Base-by-base conservation (phyloP, 2,329 filamentous ascomycete genomes). In the Nothophoma quercina region DNA sequence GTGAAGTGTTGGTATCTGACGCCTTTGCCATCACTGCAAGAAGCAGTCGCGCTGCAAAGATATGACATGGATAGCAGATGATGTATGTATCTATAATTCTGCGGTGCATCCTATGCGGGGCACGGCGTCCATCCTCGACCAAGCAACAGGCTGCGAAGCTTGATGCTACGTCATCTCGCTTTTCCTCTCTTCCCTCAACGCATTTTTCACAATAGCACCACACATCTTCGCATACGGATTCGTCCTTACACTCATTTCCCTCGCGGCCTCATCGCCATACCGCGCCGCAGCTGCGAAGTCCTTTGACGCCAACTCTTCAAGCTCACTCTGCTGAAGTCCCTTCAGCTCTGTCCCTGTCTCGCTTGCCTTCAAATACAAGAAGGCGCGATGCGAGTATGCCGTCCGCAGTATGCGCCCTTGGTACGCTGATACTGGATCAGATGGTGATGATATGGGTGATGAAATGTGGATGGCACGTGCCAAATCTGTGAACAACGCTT, bases 301-400 rank as follows among this genome's bases (percentile, higher is more conserved):
- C 25, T 72, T 72, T 58, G 81, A 84, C 3, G 82, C 83, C 63
- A 81, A 73, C 61, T 85, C 83, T 61, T 86, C 83, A 8, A 85
- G 56, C 34, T 75, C 67, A 28, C 76, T 72, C 10, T 72, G 67
- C 0, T 59, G 65, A 40, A 78, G 42, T 0, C 66, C 68, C 9
- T 65, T 64, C 29, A 77, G 55, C 15, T 69, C 68, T 13, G 67
- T 67, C 1, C 74, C 73, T 5, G 47, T 56, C 28, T 76, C 75
- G 1, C 72, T 74, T 0, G 76, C 71, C 50, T 74, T 75, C 1
- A 76, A 51, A 29, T 76, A 71, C n/a, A 77, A 50, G 26, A 75
- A 75, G 3, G 72, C 89, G 40, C 88, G 82, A 70, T 93, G 89
- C 0, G 88, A 91, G 63, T 90, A 84, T 4, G 88, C 86, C 60